Percentiles rank a stretch among this genome's conserved stretches.
These are phyloP conservation scores for Paramarasmius palmivorus DNA, from an alignment of 1,284 basidiomycete genomes.

Conservation along the genomic window DNA sequence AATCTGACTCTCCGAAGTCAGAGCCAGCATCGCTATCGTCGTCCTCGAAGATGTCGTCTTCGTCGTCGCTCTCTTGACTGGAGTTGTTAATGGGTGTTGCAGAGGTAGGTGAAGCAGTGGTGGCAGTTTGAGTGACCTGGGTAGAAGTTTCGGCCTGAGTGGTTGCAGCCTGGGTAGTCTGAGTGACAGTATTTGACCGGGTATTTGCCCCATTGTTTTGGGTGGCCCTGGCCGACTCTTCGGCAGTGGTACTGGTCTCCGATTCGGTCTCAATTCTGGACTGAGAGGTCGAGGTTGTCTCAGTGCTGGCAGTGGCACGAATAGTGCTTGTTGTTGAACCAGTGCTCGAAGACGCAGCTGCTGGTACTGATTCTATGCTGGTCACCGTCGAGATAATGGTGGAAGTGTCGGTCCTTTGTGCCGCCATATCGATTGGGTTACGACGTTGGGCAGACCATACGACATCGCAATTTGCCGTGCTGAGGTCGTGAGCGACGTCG, in stretches of 20 bases:
- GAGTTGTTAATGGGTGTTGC: slow-evolving; percentile 11
- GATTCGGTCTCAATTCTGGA: no score
- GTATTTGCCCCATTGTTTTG: no score
- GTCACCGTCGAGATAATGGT: not conserved
- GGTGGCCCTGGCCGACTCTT: no score
- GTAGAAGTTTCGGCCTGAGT: slow-evolving; percentile 8
- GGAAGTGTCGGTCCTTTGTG: not conserved
- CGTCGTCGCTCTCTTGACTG: slow-evolving; percentile 9
- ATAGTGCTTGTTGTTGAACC: not conserved
- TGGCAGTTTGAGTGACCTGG: not conserved
- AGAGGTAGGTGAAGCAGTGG: slow-evolving; percentile 8
- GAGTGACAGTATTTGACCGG: no score
- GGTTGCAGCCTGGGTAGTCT: slow-evolving; percentile 7
- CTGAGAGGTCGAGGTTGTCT: no score
- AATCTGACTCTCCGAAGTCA: not conserved
- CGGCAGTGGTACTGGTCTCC: no score
- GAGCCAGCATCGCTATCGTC: not conserved
- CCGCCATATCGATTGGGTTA: not conserved
- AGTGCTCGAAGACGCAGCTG: no score
- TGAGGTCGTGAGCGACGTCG: slow-evolving; percentile 47
- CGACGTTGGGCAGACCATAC: slow-evolving; percentile 47
- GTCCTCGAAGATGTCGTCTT: not conserved
- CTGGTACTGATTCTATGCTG: not conserved
- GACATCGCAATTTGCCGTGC: slow-evolving; percentile 45
- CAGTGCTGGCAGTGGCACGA: not conserved